These are phyloP conservation scores for Venturia aucupariae DNA, from an alignment of 2,329 filamentous ascomycete species.

Conservation along the genomic window DNA sequence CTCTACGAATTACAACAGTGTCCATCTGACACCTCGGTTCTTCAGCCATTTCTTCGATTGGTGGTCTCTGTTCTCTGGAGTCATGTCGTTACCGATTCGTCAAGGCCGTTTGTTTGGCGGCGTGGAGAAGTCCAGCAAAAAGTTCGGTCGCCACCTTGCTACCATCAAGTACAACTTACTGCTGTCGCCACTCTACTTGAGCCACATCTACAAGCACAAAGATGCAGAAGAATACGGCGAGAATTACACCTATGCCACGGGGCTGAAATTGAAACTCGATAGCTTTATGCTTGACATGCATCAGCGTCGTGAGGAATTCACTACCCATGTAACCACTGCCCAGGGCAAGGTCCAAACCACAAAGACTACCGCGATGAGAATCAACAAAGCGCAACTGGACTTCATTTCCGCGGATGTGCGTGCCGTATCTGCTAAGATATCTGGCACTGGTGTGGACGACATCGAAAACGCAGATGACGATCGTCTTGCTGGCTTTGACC, in stretches of 20 bases:
- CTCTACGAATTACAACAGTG: slow-evolving; percentile 89
- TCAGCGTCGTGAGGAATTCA: slow-evolving; percentile 85
- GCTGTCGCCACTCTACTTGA: slow-evolving; percentile 84
- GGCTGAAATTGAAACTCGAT: slow-evolving; percentile 91
- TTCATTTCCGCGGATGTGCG: slow-evolving; percentile 85
- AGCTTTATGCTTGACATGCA: slow-evolving; percentile 97
- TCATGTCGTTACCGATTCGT: slow-evolving; percentile 87
- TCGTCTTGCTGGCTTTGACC: slow-evolving; percentile 46
- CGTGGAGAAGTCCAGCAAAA: slow-evolving; percentile 93
- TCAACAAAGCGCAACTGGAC: slow-evolving; percentile 89
- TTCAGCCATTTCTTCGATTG: slow-evolving; percentile 98
- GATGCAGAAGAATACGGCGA: slow-evolving; percentile 80
- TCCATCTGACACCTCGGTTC: slow-evolving; percentile 89
- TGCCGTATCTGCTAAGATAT: slow-evolving; percentile 84
- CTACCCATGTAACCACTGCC: slow-evolving; percentile 64
- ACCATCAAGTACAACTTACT: slow-evolving; percentile 97
- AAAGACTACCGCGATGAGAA: slow-evolving; percentile 86
- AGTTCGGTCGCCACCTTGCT: slow-evolving; percentile 92
- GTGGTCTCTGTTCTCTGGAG: slow-evolving; percentile 94
- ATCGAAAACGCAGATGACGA: slow-evolving; percentile 59
- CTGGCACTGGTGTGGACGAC: slow-evolving; percentile 67
- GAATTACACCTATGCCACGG: slow-evolving; percentile 76
- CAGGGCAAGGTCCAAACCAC: slow-evolving; percentile 56
- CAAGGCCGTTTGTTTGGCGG: slow-evolving; percentile 89
- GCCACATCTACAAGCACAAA: slow-evolving; percentile 98